Evolutionary conservation across 495 filamentous ascomycete species (phyloP).

Genomic region (Cryomyces antarcticus): DNA sequence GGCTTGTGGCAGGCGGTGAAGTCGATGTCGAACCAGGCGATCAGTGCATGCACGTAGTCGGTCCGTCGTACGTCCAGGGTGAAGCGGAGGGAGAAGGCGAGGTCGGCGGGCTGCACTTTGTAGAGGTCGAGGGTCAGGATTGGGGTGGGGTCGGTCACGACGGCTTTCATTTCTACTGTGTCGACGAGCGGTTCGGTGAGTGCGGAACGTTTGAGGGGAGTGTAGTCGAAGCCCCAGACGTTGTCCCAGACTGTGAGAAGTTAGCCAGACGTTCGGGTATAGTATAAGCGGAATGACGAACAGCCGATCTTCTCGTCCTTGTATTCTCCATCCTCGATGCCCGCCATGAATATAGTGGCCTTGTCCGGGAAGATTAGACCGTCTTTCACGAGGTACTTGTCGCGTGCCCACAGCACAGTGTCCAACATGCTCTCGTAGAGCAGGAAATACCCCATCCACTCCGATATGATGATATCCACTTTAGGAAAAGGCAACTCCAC

Average conservation of each 20-base stretch:
- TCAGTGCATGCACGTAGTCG: conserved; percentile 87
- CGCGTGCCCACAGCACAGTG: conserved; percentile 82
- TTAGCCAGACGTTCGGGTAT: conserved; percentile 6
- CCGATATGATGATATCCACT: conserved; percentile 96
- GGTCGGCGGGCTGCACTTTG: conserved; percentile 48
- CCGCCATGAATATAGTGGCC: conserved; percentile 74
- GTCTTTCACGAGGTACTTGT: conserved; percentile 66
- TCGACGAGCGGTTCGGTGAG: conserved; percentile 71
- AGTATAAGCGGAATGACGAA: conserved; percentile 20
- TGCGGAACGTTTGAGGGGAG: conserved; percentile 59
- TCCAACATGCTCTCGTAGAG: conserved; percentile 98
- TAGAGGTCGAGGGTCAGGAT: conserved; percentile 73
- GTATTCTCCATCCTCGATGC: conserved; percentile 72
- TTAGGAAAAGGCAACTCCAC: conserved; percentile 67
- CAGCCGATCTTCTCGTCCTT: conserved; percentile 77
- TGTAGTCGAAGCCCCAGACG: conserved; percentile 95
- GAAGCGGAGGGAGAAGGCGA: conserved; percentile 57
- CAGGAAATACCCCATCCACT: conserved; percentile 99
- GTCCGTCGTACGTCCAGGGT: conserved; percentile 49
- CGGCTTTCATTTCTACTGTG: conserved; percentile 55
- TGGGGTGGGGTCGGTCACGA: conserved; percentile 57
- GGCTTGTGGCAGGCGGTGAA: conserved; percentile 69
- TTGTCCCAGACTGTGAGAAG: conserved; percentile 67
- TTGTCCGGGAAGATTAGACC: conserved; percentile 86
- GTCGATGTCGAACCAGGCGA: conserved; percentile 97